phyloP scores from a whole-genome alignment of 1,284 basidiomycete species.

The Fomitopsis palustris region DNA sequence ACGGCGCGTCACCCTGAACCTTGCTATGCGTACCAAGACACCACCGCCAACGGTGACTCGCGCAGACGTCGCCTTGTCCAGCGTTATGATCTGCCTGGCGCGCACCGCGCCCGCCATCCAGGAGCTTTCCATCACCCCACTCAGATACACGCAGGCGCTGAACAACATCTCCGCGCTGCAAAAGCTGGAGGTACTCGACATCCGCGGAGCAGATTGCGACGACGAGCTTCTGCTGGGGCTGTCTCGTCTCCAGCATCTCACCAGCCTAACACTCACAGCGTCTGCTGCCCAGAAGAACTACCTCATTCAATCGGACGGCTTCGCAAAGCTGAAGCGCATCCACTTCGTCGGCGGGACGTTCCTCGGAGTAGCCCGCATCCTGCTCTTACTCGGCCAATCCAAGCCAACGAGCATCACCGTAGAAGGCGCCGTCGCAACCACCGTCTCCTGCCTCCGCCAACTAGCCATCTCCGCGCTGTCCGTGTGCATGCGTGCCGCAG shows the following conservation, averaged over 20 bases:
- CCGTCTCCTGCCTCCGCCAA: background rate
- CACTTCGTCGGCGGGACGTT: background rate
- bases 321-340: background rate
- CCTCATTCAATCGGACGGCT: background rate
- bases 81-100: background rate
- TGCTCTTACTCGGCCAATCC: background rate
- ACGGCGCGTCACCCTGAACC: background rate
- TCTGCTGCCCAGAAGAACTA: background rate
- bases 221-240: background rate
- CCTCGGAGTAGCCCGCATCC: background rate
- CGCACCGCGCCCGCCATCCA: background rate
- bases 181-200: background rate
- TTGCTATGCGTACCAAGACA: background rate
- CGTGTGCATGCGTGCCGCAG: background rate
- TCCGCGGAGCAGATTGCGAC: background rate
- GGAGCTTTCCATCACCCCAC: background rate
- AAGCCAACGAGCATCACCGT: background rate
- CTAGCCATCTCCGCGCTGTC: background rate
- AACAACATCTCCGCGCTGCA: background rate
- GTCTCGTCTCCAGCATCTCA: background rate
- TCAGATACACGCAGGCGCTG: background rate
- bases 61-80: background rate
- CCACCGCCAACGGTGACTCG: background rate
- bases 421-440: background rate
- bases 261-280: background rate